Percentiles rank a stretch among this genome's conserved stretches.
Evolutionary conservation across 257 asterid species (phyloP).

Genomic region (Orobanche coerulescens): DNA sequence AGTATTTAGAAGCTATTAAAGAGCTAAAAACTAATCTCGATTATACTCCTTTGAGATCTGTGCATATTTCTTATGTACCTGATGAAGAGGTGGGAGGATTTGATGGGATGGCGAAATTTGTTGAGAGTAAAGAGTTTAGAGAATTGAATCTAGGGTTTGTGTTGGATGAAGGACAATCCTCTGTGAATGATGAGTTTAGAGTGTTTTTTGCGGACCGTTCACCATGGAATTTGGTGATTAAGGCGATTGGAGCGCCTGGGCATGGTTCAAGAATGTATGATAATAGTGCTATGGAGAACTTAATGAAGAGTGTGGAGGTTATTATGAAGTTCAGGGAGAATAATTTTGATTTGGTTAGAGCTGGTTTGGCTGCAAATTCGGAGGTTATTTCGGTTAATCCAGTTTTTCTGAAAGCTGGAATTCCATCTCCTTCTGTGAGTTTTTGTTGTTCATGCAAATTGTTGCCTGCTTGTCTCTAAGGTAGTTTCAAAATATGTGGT

Average conservation of each 20-base stretch:
- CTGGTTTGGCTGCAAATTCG: slow-evolving; percentile 60
- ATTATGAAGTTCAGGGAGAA: slow-evolving; percentile 68
- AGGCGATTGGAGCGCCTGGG: slow-evolving; percentile 65
- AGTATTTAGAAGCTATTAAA: slow-evolving; percentile 68
- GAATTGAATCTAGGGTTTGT: slow-evolving; percentile 67
- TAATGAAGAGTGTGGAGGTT: slow-evolving; percentile 79
- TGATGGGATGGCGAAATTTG: slow-evolving; percentile 82
- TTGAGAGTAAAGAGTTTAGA: slow-evolving; percentile 39
- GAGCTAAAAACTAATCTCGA: slow-evolving; percentile 20
- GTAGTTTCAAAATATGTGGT: too few relatives aligned
- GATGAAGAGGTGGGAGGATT: slow-evolving; percentile 86
- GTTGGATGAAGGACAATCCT: slow-evolving; percentile 94
- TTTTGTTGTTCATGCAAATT: slow-evolving; percentile 6
- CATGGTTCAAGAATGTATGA: slow-evolving; percentile 87
- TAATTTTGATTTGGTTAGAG: slow-evolving; percentile 66
- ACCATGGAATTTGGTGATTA: slow-evolving; percentile 82
- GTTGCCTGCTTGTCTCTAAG: slow-evolving; percentile 7
- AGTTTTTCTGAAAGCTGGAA: slow-evolving; percentile 80
- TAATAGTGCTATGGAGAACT: slow-evolving; percentile 71
- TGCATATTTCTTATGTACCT: slow-evolving; percentile 70
- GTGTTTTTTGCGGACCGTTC: slow-evolving; percentile 82
- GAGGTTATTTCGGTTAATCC: slow-evolving; percentile 88
- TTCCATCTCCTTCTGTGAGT: slow-evolving; percentile 53
- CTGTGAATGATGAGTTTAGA: slow-evolving; percentile 64
- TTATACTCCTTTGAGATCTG: slow-evolving; percentile 43